phyloP scores from a whole-genome alignment of 139 green algal species.

The Desmodesmus armatus region DNA sequence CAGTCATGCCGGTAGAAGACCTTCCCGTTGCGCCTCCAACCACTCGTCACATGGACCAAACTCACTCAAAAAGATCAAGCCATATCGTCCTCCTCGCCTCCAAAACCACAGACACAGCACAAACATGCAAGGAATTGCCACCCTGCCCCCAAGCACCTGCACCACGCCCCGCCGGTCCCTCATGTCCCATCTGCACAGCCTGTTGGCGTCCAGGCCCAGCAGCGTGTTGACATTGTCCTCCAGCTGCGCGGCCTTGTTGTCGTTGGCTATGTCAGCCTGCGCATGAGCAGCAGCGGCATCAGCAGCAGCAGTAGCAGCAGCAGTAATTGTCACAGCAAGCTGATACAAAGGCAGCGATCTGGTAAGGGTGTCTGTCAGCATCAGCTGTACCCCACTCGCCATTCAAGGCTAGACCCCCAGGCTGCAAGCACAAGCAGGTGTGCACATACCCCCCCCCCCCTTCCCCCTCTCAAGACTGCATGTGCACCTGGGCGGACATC shows the following conservation, averaged over 20 bases:
- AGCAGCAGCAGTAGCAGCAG: too few relatives aligned
- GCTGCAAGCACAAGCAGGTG: constrained; percentile 13
- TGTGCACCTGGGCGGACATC: too few relatives aligned
- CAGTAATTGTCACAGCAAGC: neutral
- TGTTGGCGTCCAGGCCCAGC: constrained; percentile 91
- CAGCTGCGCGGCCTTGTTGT: constrained; percentile 81
- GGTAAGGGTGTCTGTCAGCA: too few relatives aligned
- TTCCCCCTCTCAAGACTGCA: neutral
- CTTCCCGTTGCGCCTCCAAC: too few relatives aligned
- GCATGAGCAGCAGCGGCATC: neutral
- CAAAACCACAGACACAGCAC: too few relatives aligned
- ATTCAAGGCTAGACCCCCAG: too few relatives aligned
- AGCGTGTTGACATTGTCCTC: constrained; percentile 85
- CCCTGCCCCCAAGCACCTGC: constrained; percentile 30
- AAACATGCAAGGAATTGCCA: too few relatives aligned
- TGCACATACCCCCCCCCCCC: constrained; percentile 72
- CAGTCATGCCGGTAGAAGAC: too few relatives aligned
- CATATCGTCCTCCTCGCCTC: too few relatives aligned
- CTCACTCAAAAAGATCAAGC: too few relatives aligned
- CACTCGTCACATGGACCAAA: too few relatives aligned
- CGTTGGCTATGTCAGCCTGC: constrained; percentile 75
- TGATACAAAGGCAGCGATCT: neutral
- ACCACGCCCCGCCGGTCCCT: constrained; percentile 71
- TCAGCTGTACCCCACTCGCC: too few relatives aligned
- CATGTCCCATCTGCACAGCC: constrained; percentile 90